Conservation (phyloP, 2,329 filamentous ascomycete genomes). For the Beauveria scarabaeidicola region DNA sequence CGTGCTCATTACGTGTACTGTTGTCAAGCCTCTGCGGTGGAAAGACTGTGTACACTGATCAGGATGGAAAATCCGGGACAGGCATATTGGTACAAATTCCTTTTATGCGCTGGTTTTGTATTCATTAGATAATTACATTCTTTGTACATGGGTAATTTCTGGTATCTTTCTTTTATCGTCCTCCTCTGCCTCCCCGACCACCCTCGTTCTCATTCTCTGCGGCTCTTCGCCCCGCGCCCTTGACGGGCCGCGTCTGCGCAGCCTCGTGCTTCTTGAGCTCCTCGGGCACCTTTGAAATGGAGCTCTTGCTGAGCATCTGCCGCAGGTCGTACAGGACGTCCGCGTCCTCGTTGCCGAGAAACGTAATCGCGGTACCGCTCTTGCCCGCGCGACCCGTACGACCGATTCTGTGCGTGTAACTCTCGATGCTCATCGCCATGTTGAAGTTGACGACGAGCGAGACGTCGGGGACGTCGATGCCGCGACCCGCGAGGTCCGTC, state of each 20-base stretch:
- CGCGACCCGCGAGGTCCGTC: conserved; percentile 88
- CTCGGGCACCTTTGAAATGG: conserved; percentile 81
- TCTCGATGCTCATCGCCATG: conserved; percentile 89
- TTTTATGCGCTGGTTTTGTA: neutral
- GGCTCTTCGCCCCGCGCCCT: conserved; percentile 24
- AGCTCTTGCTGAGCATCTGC: conserved; percentile 89
- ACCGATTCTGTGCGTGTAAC: conserved; percentile 93
- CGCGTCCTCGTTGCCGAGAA: conserved; percentile 80
- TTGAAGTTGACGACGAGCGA: conserved; percentile 97
- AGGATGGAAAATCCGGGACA: no score
- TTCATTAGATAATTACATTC: neutral
- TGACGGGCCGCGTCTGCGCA: conserved; percentile 70
- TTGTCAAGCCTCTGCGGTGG: no score
- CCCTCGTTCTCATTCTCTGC: conserved; percentile 20
- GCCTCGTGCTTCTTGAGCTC: conserved; percentile 84
- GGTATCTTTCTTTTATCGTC: neutral
- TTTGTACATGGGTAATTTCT: neutral
- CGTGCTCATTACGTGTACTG: no score
- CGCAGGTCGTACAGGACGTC: conserved; percentile 92
- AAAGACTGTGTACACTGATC: no score
- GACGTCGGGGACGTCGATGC: conserved; percentile 96
- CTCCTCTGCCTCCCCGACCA: conserved; percentile 14
- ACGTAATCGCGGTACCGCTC: conserved; percentile 91
- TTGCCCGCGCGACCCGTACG: conserved; percentile 96
- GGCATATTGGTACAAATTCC: no score